Conservation (phyloP, 495 filamentous ascomycete species). For the Melanomma pulvis-pyrius region DNA sequence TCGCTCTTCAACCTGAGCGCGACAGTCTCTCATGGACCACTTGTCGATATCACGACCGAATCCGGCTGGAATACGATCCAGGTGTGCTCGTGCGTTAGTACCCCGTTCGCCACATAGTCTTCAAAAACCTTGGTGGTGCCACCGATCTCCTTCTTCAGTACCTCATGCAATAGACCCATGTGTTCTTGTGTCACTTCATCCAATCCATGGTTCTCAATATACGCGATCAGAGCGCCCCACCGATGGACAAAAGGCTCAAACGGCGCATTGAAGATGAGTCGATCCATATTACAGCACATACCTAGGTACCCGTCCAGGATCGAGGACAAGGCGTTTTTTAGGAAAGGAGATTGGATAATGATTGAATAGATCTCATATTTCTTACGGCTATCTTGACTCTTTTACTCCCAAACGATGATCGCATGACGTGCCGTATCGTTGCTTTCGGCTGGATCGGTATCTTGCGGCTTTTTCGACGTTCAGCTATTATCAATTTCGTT, state of each 20-base stretch:
- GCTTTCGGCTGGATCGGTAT: slow-evolving; percentile 3
- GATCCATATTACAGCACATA: slow-evolving; percentile 61
- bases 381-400: slow-evolving; percentile 56
- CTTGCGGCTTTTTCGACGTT: slow-evolving; percentile 6
- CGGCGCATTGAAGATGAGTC: slow-evolving; percentile 59
- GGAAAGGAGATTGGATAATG: slow-evolving; percentile 63
- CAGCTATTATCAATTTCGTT: background rate
- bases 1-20: slow-evolving; percentile 44
- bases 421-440: slow-evolving; percentile 3
- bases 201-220: slow-evolving; percentile 30
- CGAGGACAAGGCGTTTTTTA: slow-evolving; percentile 58
- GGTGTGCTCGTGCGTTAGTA: slow-evolving; percentile 60
- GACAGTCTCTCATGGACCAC: slow-evolving; percentile 41
- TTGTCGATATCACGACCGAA: slow-evolving; percentile 44
- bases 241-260: slow-evolving; percentile 68
- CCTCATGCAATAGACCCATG: slow-evolving; percentile 56
- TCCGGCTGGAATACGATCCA: slow-evolving; percentile 61
- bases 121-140: slow-evolving; percentile 57
- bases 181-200: slow-evolving; percentile 57
- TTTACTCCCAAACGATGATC: background rate
- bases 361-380: slow-evolving; percentile 62
- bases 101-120: slow-evolving; percentile 58
- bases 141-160: slow-evolving; percentile 61
- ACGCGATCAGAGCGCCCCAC: slow-evolving; percentile 58
- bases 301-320: slow-evolving; percentile 66